Conservation (phyloP, 192 early-diverging fungal species). For the Polychytrium aggregatum region DNA sequence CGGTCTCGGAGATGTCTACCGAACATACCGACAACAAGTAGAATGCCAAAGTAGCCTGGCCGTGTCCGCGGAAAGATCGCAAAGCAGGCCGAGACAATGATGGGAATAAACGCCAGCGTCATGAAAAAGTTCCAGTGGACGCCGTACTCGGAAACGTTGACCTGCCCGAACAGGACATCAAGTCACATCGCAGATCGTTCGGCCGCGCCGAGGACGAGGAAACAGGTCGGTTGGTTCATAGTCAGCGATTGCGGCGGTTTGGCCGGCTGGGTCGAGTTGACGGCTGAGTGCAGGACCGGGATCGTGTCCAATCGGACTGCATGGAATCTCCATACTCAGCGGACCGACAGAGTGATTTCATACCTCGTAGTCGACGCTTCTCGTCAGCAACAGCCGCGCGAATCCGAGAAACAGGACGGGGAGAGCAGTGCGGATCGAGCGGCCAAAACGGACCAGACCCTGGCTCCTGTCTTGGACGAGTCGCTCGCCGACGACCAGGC, state of each 20-base stretch:
- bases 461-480: slow-evolving; percentile 2
- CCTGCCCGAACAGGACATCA: slow-evolving; percentile 33
- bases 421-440: slow-evolving; percentile 41
- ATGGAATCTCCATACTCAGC: too few relatives aligned
- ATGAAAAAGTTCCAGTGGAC: slow-evolving; percentile 99
- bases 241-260: not conserved
- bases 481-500: slow-evolving; percentile 60
- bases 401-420: slow-evolving; percentile 68
- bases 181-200: not conserved
- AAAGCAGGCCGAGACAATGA: too few relatives aligned
- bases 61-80: too few relatives aligned
- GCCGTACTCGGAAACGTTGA: slow-evolving; percentile 90
- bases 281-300: too few relatives aligned
- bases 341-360: too few relatives aligned
- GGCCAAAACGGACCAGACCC: slow-evolving; percentile 6
- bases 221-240: not conserved
- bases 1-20: too few relatives aligned
- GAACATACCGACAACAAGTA: slow-evolving; percentile 32
- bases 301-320: too few relatives aligned
- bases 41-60: slow-evolving; percentile 33
- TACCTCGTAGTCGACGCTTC: slow-evolving; percentile 80
- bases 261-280: not conserved
- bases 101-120: slow-evolving; percentile 76
- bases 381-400: slow-evolving; percentile 56
- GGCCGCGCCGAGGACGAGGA: too few relatives aligned